Evolutionary conservation across 257 asterid species (phyloP).

Genomic region (Avicennia marina): DNA sequence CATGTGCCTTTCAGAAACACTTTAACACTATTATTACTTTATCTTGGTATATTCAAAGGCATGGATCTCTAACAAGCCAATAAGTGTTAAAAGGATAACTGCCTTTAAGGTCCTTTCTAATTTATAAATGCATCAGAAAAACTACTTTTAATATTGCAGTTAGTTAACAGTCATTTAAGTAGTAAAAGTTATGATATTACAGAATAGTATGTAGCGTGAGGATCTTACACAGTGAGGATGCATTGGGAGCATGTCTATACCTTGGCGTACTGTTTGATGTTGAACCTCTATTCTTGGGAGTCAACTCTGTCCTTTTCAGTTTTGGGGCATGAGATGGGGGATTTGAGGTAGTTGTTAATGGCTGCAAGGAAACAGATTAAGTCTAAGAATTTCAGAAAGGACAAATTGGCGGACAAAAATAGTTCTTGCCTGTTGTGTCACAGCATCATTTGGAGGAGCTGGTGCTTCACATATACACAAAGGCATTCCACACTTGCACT

Average conservation of each 20-base stretch:
- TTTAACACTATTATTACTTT: neutral
- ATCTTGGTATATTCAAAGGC: neutral
- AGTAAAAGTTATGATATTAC: neutral
- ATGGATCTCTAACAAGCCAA: neutral
- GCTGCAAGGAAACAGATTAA: constrained; percentile 35
- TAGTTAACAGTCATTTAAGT: neutral
- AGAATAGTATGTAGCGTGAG: neutral
- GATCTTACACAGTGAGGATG: neutral
- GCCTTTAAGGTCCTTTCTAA: neutral
- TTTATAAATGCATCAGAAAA: neutral
- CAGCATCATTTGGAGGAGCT: constrained; percentile 44
- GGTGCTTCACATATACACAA: constrained; percentile 97
- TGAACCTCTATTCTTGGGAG: constrained; percentile 66
- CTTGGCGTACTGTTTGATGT: constrained; percentile 71
- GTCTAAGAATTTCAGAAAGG: constrained; percentile 14
- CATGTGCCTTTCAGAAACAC: neutral
- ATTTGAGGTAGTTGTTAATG: constrained; percentile 38
- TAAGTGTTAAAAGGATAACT: neutral
- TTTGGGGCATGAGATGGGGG: constrained; percentile 36
- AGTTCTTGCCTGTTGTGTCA: constrained; percentile 44
- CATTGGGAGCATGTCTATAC: constrained; percentile 36
- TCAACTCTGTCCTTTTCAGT: constrained; percentile 49
- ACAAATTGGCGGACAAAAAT: constrained; percentile 13
- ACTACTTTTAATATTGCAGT: neutral
- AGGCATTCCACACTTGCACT: constrained; percentile 99